Percentiles rank a stretch among this genome's conserved stretches.
These are phyloP conservation scores for Turnera subulata DNA, from an alignment of 345 rosid species.

Conservation along the genomic window DNA sequence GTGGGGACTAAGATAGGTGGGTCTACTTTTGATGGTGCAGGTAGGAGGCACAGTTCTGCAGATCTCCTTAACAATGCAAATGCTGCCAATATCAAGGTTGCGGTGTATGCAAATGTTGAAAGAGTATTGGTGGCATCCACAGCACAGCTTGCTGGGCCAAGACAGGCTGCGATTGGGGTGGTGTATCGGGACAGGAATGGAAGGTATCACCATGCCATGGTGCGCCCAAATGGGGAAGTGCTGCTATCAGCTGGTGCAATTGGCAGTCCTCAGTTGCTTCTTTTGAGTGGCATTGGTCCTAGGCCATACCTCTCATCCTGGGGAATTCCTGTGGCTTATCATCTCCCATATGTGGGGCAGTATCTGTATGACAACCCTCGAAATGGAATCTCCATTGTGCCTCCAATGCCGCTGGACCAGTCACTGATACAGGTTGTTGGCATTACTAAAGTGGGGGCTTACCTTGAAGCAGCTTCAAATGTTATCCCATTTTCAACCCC, in stretches of 20 bases:
- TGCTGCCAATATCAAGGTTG: slow-evolving; percentile 35
- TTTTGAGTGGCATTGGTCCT: slow-evolving; percentile 64
- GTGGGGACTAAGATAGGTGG: slow-evolving; percentile 72
- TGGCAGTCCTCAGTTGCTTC: slow-evolving; percentile 62
- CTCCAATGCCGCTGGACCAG: slow-evolving; percentile 21
- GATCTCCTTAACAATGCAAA: slow-evolving; percentile 49
- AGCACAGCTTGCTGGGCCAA: slow-evolving; percentile 13
- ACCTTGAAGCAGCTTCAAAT: slow-evolving; percentile 42
- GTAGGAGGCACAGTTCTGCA: slow-evolving; percentile 58
- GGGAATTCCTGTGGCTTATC: background rate
- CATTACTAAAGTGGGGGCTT: slow-evolving; percentile 37
- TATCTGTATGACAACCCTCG: background rate
- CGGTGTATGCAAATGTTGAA: slow-evolving; percentile 49
- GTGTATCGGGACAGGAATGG: background rate
- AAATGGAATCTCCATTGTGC: background rate
- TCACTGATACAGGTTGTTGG: slow-evolving; percentile 59
- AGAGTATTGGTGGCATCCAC: slow-evolving; percentile 40
- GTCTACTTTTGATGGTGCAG: slow-evolving; percentile 44
- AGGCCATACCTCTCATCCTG: slow-evolving; percentile 31
- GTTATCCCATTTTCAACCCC: too few relatives aligned
- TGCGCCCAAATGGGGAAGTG: slow-evolving; percentile 39
- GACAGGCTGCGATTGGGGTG: background rate
- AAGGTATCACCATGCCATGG: slow-evolving; percentile 24
- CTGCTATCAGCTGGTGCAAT: slow-evolving; percentile 62
- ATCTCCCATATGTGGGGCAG: background rate